Conservation (phyloP, 768 basidiomycete genomes). For the Clitopilus passeckerianus region DNA sequence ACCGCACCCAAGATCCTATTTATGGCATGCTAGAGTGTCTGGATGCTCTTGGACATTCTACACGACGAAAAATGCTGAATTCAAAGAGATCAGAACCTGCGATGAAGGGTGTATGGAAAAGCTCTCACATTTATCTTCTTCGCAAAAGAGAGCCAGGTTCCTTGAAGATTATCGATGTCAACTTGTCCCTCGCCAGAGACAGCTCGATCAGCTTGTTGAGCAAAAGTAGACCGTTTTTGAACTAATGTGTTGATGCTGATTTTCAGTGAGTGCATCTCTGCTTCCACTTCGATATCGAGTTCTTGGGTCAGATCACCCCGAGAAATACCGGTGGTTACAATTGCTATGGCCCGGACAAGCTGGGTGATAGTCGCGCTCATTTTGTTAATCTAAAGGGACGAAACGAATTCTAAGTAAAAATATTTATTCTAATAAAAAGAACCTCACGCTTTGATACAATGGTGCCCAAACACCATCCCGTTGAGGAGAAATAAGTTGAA, state of each 20-base stretch:
- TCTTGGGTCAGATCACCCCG: background rate
- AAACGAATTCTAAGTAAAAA: background rate
- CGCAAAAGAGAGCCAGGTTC: background rate
- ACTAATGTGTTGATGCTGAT: background rate
- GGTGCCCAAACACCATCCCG: background rate
- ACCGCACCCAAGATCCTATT: constrained; percentile 29
- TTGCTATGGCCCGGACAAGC: background rate
- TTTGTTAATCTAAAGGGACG: background rate
- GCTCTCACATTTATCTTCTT: background rate
- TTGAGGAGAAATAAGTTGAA: background rate
- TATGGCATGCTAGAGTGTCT: too few relatives aligned
- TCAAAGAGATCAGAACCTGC: too few relatives aligned
- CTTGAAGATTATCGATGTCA: background rate
- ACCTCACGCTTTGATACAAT: background rate
- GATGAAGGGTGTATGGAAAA: too few relatives aligned
- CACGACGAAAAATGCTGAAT: too few relatives aligned
- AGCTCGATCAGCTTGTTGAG: background rate
- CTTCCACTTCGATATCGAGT: background rate
- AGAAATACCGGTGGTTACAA: background rate
- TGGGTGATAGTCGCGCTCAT: background rate
- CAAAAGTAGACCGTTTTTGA: background rate
- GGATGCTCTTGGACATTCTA: too few relatives aligned
- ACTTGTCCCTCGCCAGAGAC: background rate
- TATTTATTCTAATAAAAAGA: background rate
- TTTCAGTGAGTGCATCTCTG: background rate